A percentile compares a stretch with the other conserved stretches of the same genome.
phyloP scores from a whole-genome alignment of 2,329 filamentous ascomycete genomes.

The Ceratocystis huliohia region DNA sequence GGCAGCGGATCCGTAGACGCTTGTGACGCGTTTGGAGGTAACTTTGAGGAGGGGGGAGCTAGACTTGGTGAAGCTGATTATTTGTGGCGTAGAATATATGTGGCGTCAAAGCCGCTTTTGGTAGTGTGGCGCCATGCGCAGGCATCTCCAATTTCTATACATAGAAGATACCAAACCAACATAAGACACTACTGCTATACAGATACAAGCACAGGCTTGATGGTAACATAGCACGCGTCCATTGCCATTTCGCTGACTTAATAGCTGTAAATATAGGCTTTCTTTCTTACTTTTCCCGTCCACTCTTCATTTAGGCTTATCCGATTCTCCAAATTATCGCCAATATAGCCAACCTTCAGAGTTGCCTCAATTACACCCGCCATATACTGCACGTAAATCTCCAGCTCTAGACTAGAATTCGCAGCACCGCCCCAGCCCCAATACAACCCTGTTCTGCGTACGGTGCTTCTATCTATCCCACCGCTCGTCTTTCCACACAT shows the following conservation, averaged over 20 bases:
- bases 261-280: background rate
- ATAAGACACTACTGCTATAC: background rate
- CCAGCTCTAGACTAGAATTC: too few species aligned
- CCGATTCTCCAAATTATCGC: background rate
- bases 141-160: slow-evolving; percentile 1
- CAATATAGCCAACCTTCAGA: background rate
- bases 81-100: background rate
- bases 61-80: too few species aligned
- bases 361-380: background rate
- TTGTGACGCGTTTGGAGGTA: background rate
- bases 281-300: background rate
- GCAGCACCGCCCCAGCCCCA: background rate
- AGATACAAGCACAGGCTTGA: background rate
- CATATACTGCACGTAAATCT: too few species aligned
- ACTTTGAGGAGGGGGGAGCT: background rate
- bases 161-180: background rate
- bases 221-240: background rate
- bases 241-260: background rate
- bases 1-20: slow-evolving; percentile 7
- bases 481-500: background rate
- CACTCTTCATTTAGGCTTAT: background rate
- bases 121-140: background rate
- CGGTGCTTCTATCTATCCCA: background rate
- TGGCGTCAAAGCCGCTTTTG: background rate
- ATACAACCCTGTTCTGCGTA: background rate